Evolutionary conservation across 257 asterid genomes (phyloP).

Genomic region (Lavandula angustifolia): DNA sequence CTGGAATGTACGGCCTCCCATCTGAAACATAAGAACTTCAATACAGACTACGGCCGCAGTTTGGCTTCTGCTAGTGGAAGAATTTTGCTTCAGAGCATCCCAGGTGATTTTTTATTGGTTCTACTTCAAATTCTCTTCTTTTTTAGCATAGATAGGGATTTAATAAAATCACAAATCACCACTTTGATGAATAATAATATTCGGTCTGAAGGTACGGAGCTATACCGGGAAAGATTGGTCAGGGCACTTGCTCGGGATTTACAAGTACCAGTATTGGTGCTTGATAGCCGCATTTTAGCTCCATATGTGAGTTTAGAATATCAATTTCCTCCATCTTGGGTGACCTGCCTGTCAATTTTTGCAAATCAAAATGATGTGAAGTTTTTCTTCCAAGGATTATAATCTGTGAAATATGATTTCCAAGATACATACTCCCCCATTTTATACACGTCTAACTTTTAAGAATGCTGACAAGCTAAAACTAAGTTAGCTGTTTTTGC

Average conservation of each 20-base stretch:
- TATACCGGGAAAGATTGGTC: slow-evolving; percentile 93
- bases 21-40: slow-evolving; percentile 69
- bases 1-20: slow-evolving; percentile 92
- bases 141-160: slow-evolving; percentile 9
- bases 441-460: background rate
- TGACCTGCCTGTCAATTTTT: slow-evolving; percentile 5
- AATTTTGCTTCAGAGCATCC: slow-evolving; percentile 80
- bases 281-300: slow-evolving; percentile 86
- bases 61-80: slow-evolving; percentile 87
- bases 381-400: slow-evolving; percentile 9
- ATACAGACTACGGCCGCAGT: slow-evolving; percentile 67
- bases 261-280: slow-evolving; percentile 83
- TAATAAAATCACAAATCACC: background rate
- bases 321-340: slow-evolving; percentile 19
- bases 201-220: slow-evolving; percentile 77
- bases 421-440: background rate
- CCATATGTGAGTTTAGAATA: slow-evolving; percentile 67
- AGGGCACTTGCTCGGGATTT: slow-evolving; percentile 88
- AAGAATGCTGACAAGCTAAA: slow-evolving; percentile 8
- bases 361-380: background rate
- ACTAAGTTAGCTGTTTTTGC: background rate
- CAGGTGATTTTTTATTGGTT: slow-evolving; percentile 51
- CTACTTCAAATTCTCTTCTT: slow-evolving; percentile 1
- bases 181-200: slow-evolving; percentile 28
- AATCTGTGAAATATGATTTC: slow-evolving; percentile 7